Base-by-base conservation (phyloP, 192 early-diverging fungal genomes). In the Gaertneriomyces semiglobifer region DNA sequence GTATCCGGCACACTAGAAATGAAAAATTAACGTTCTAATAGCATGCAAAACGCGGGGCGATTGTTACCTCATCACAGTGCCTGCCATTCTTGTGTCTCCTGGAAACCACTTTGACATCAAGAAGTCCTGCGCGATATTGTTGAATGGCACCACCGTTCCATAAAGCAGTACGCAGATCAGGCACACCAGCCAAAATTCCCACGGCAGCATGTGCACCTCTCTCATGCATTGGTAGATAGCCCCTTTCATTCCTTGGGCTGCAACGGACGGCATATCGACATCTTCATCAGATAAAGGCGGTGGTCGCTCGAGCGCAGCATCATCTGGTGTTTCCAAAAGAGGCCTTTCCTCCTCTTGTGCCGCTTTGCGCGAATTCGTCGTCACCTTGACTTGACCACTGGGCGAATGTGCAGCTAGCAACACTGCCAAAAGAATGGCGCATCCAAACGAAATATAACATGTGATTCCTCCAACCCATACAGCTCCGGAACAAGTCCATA, bases 31-130 rank as follows among this genome's bases (percentile, higher is more conserved):
- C 0, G 3, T 6, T 52, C 20, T 5, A 52, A n/a, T 18, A 5
- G 20, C 50, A 6, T 52, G 20, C 18, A 14, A 58, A 6, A 14
- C 14, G 5, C 33, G 56, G 33, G 0, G 33, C 4, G 63, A 60
- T 33, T 2, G 0, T 14, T 20, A 80, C 77, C 77, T 77, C 81
- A 83, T 85, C 0, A 83, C 73, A 16, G 79, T 61, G 8, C 81
- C 81, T 6, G 84, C 84, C 7, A 68, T 81, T 40, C 63, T 65
- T 4, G 76, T 70, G 61, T 85, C 84, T 43, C 74, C 74, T 3
- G 76, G 75, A 51, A 72, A 85, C 81, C 81, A 85, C 51, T 85
- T 85, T 14, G 68, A 66, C 75, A 80, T 82, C 56, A 84, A 63
- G 68, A 84, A 81, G 55, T 83, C 84, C 19, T 69, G 74, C 0